Evolutionary conservation across 148 eudicot genomes (phyloP).

Genomic region (Limonium bicolor): DNA sequence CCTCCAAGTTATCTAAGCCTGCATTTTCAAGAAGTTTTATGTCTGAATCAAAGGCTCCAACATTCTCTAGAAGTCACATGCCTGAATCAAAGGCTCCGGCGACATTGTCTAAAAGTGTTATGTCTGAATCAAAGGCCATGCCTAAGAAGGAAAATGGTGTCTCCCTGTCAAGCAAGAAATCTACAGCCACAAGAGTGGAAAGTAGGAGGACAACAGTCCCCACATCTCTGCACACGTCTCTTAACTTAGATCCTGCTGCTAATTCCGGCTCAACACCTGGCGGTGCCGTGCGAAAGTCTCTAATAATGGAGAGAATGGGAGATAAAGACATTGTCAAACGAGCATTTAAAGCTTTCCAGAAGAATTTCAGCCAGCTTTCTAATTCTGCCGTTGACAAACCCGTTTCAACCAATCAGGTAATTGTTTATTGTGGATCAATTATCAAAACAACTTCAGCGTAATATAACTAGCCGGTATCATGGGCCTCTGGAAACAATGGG

Average conservation of each 20-base stretch:
- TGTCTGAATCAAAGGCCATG: constrained; percentile 22
- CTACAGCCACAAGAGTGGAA: constrained; percentile 19
- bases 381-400: constrained; percentile 19
- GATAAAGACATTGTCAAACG: constrained; percentile 91
- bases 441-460: neutral
- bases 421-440: neutral
- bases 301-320: constrained; percentile 92
- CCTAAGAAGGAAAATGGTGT: constrained; percentile 27
- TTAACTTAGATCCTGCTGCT: constrained; percentile 31
- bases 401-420: constrained; percentile 28
- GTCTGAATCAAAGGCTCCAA: constrained; percentile 26
- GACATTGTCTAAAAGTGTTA: constrained; percentile 14
- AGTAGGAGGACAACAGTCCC: constrained; percentile 34
- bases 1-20: constrained; percentile 32
- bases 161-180: constrained; percentile 24
- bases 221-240: constrained; percentile 65
- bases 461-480: neutral
- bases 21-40: constrained; percentile 13
- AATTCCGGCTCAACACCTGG: constrained; percentile 22
- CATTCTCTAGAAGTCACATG: constrained; percentile 11
- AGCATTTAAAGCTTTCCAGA: constrained; percentile 75
- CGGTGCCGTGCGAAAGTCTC: constrained; percentile 40
- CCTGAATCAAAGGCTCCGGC: constrained; percentile 28
- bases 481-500: neutral
- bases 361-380: constrained; percentile 19